phyloP scores from a whole-genome alignment of 495 filamentous ascomycete species.

The Xylaria scruposa region DNA sequence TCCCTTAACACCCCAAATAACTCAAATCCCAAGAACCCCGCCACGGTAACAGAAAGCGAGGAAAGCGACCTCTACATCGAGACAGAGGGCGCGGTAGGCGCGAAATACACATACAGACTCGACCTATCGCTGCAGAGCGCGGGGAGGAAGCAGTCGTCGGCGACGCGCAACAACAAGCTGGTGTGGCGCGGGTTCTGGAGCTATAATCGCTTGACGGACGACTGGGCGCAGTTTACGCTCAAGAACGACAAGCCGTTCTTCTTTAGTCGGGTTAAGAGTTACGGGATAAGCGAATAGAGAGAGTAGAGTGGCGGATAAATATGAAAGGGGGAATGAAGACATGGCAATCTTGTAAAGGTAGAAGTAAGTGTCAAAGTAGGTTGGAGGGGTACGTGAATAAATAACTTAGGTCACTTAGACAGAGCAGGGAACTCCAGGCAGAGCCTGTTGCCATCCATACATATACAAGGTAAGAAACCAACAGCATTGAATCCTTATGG shows the following conservation, averaged over 20 bases:
- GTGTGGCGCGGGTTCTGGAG: slow-evolving; percentile 91
- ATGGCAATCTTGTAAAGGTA: not conserved
- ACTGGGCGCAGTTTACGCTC: slow-evolving; percentile 85
- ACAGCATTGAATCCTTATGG: not conserved
- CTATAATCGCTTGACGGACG: slow-evolving; percentile 86
- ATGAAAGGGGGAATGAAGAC: not conserved
- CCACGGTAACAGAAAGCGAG: slow-evolving; percentile 35
- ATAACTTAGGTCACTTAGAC: not conserved
- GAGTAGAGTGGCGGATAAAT: not conserved
- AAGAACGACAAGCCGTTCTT: slow-evolving; percentile 86
- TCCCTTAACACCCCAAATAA: slow-evolving; percentile 28
- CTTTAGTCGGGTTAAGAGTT: slow-evolving; percentile 85
- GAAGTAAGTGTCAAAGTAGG: not conserved
- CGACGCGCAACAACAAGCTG: slow-evolving; percentile 77
- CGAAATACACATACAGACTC: slow-evolving; percentile 83
- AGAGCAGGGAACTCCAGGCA: not conserved
- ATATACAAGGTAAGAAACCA: not conserved
- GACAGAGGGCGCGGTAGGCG: slow-evolving; percentile 74
- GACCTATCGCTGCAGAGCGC: slow-evolving; percentile 70
- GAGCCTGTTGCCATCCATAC: not conserved
- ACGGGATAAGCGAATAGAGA: slow-evolving; percentile 44
- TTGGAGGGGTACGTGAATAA: not conserved
- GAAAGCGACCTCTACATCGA: slow-evolving; percentile 81
- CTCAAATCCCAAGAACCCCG: not conserved
- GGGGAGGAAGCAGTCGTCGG: slow-evolving; percentile 49